Base-by-base conservation (phyloP, 768 basidiomycete genomes). In the Mycena vitilis region DNA sequence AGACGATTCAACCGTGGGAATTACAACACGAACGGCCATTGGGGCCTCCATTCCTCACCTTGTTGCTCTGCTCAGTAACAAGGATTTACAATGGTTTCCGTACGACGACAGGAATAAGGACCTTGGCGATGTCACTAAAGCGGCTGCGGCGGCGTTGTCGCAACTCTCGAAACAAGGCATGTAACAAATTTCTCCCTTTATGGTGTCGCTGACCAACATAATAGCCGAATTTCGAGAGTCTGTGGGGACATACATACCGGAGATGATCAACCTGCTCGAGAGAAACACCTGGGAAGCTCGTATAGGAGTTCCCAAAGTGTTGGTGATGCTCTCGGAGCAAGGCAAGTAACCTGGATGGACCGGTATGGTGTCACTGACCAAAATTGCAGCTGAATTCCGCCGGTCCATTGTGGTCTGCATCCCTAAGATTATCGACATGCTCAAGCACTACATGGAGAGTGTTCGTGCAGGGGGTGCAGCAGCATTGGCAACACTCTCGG, bases 381-480 rank as follows among this genome's bases (percentile, higher is more conserved):
- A 20, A 12, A 59, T 22, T 40, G 22, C 47, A 37, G 36, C 55
- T 20, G 52, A 54, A 13, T 36, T 54, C 16, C 52, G 52, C 34
- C 2, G 16, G 52, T 54, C 52, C 52, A 54, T 54, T 54, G 52
- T 44, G 34, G 30, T 25, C 16, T 56, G 45, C 4, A 13, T 42
- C 37, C 55, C 56, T 10, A 48, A 65, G 38, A 38, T 65, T 15
- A 37, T 65, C 38, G 5, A 38, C 45, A 25, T 65, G 36, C 56
- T 42, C 23, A 10, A 45, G 52, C 48, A 34, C 44, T 6, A 18
- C 44, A 45, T 6, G 15, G 15, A 45, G 15, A 45, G 44, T 45
- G 30, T 18, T 37, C 52, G 52, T 37, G 34, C 16, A 15, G 52
- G 8, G 52, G 52, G 30, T 30, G 52, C 23, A 34, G 34, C n/a